Evolutionary conservation across 371 early-diverging fungal genomes (phyloP).

Genomic region (Sporodiniella umbellata): DNA sequence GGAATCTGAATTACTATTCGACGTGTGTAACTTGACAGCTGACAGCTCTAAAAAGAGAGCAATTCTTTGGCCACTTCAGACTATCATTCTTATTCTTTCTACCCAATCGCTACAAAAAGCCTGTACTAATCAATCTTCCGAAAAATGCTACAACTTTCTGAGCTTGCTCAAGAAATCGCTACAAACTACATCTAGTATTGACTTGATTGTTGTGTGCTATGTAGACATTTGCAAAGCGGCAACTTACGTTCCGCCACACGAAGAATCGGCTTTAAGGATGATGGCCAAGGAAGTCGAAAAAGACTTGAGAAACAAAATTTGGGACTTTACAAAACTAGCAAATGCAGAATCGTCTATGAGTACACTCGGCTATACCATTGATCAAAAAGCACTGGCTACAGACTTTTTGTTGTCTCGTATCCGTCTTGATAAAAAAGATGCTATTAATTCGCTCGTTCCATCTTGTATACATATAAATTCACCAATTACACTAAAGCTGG

Average conservation of each 20-base stretch:
- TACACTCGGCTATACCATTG: constrained; percentile 42
- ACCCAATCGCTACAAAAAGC: constrained; percentile 68
- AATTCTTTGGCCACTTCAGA: constrained; percentile 83
- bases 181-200: constrained; percentile 56
- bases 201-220: constrained; percentile 72
- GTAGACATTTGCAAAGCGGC: constrained; percentile 79
- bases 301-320: constrained; percentile 71
- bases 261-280: constrained; percentile 59
- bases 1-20: constrained; percentile 73
- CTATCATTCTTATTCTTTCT: constrained; percentile 70
- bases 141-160: constrained; percentile 57
- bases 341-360: constrained; percentile 40
- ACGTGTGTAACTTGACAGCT: constrained; percentile 63
- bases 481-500: constrained; percentile 64
- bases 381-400: constrained; percentile 54
- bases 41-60: constrained; percentile 63
- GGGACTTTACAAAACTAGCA: constrained; percentile 55
- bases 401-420: constrained; percentile 73
- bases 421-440: constrained; percentile 61
- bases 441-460: constrained; percentile 59
- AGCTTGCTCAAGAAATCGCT: constrained; percentile 63
- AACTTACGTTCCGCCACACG: constrained; percentile 64
- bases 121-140: constrained; percentile 36
- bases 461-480: constrained; percentile 61
- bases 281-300: constrained; percentile 72